A percentile compares a stretch with the other conserved stretches of the same genome.
These are phyloP conservation scores for Nidularia sp. DNA, from an alignment of 768 basidiomycete genomes.

Conservation along the genomic window DNA sequence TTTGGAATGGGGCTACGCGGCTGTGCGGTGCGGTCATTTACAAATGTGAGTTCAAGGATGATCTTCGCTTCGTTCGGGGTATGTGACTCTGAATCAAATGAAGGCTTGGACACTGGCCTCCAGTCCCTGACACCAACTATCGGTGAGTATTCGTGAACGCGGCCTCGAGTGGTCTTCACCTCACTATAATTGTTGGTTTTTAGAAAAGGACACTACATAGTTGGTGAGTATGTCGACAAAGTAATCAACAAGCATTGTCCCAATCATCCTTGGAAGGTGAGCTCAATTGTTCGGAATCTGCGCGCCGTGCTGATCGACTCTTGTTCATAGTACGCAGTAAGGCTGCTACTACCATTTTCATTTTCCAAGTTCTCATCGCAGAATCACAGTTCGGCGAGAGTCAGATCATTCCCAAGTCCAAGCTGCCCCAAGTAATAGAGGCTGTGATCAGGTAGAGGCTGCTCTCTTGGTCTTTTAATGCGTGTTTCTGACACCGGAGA, in stretches of 20 bases:
- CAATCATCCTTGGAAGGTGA: conserved; percentile 70
- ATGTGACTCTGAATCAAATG: neutral
- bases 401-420: conserved; percentile 62
- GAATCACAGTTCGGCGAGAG: conserved; percentile 68
- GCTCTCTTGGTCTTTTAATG: conserved; percentile 3
- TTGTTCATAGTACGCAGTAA: conserved; percentile 57
- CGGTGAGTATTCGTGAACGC: conserved; percentile 38
- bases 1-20: conserved; percentile 82
- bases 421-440: conserved; percentile 67
- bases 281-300: conserved; percentile 15
- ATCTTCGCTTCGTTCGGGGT: neutral
- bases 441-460: conserved; percentile 59
- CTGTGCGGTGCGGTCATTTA: conserved; percentile 68
- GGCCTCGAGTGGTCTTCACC: neutral
- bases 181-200: conserved; percentile 12
- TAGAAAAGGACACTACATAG: conserved; percentile 71
- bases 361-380: too few species aligned
- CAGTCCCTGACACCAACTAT: conserved; percentile 71
- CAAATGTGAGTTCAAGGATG: conserved; percentile 46
- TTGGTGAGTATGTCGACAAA: conserved; percentile 66
- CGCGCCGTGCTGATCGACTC: neutral
- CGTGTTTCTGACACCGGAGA: neutral
- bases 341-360: conserved; percentile 8
- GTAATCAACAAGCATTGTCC: conserved; percentile 58
- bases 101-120: conserved; percentile 74